Evolutionary conservation across 495 filamentous ascomycete species (phyloP), one percentile per base, ranked within the genome.

Genomic region (Aspergillus panamensis): DNA sequence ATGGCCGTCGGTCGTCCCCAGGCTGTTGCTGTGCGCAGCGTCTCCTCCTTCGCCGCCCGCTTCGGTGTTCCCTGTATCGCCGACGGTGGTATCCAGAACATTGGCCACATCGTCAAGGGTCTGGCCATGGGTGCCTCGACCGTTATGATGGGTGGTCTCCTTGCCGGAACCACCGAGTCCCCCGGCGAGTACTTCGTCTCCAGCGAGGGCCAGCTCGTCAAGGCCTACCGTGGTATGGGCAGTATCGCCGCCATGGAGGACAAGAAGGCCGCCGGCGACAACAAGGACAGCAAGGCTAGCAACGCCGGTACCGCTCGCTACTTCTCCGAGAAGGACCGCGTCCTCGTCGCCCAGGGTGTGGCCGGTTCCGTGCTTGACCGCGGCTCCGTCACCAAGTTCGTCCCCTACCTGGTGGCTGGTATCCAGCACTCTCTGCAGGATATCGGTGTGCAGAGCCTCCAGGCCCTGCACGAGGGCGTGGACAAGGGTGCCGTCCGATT

Each of bases 231-330:
- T 73, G 94, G 94, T 48, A 99, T 99, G 94, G 94, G 94, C 63
- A 88, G 83, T 67, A 99, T 99, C 68, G 94, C 96, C 66, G 94
- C 93, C 54, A 99, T 99, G 94, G 95, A 99, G 74, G 93, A 97
- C 73, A 95, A 91, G 82, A 97, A 96, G 79, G 87, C 91, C 17
- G 90, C 86, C 31, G 73, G 70, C 48, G 73, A 69, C 55, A 72
- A 67, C 54, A 88, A 87, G 74, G 82, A 91, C 66, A 82, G 80
- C 77, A 91, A 93, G 73, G 87, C 88, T 64, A 89, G 86, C 74
- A 97, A 97, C 74, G 94, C 94, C 59, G 94, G 95, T 61, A 96
- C 95, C 53, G 95, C 94, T 53, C 87, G 94, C 44, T 99, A 99
- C 80, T 99, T 99, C 80, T 96, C 91, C 54, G 94, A 99, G 73